Evolutionary conservation across 805 yeast species (phyloP).

Genomic region (Isabelozyma gotoi): DNA sequence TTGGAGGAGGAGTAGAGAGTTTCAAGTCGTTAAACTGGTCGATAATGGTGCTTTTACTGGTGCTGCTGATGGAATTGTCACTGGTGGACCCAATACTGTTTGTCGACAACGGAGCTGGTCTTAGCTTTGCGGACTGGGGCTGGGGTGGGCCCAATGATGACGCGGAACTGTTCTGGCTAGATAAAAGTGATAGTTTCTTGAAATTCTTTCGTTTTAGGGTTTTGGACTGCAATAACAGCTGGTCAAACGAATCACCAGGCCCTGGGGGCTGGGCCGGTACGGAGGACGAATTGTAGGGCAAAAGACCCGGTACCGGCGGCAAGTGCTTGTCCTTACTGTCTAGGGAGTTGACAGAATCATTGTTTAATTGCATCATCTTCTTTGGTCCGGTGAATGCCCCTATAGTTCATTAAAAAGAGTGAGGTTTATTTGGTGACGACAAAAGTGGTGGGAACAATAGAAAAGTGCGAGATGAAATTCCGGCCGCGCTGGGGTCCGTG

Average conservation of each 20-base stretch:
- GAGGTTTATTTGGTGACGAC: too few relatives aligned
- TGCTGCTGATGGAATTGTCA: too few relatives aligned
- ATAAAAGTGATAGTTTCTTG: conserved; percentile 31
- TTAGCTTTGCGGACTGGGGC: neutral
- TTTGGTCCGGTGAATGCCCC: neutral
- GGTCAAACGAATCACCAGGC: conserved; percentile 10
- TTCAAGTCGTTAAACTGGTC: conserved; percentile 28
- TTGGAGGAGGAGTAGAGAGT: conserved; percentile 5
- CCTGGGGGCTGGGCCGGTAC: too few relatives aligned
- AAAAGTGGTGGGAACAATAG: too few relatives aligned
- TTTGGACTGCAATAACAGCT: conserved; percentile 30
- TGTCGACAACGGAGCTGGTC: neutral
- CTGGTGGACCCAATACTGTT: too few relatives aligned
- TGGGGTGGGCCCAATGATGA: neutral
- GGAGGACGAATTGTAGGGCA: too few relatives aligned
- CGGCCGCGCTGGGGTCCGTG: too few relatives aligned
- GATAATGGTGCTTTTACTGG: conserved; percentile 10
- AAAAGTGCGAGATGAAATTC: too few relatives aligned
- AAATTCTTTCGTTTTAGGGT: conserved; percentile 40
- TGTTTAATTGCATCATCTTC: conserved; percentile 8
- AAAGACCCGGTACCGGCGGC: conserved; percentile 42
- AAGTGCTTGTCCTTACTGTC: conserved; percentile 32
- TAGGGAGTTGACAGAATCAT: conserved; percentile 20
- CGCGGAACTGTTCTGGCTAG: too few relatives aligned
- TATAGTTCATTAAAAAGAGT: neutral